Conservation (phyloP, 2,329 filamentous ascomycete species). For the Sclerotinia nivalis region DNA sequence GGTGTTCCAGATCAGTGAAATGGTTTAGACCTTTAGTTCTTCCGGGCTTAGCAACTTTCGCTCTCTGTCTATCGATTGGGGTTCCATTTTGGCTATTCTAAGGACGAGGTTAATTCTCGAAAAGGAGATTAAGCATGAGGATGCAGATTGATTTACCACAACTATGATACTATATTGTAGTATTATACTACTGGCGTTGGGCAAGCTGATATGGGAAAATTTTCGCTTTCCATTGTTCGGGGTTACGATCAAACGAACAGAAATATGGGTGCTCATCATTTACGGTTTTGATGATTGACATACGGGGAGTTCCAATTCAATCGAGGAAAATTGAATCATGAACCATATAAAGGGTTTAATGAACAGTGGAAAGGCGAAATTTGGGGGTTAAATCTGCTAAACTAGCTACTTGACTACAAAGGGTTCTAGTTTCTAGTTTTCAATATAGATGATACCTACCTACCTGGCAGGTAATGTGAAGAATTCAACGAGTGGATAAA, state of each 20-base stretch:
- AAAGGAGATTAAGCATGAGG: slow-evolving; percentile 22
- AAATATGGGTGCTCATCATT: not conserved
- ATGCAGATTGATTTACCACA: not conserved
- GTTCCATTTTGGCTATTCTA: not conserved
- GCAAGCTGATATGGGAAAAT: too few relatives aligned
- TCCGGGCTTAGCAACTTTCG: not conserved
- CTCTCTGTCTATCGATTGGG: not conserved
- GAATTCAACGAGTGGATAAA: not conserved
- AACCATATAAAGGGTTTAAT: not conserved
- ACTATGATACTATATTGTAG: slow-evolving; percentile 35
- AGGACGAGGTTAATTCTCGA: not conserved
- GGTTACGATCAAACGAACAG: not conserved
- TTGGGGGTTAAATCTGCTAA: not conserved
- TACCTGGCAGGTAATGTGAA: not conserved
- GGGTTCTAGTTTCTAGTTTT: not conserved
- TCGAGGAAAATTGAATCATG: not conserved
- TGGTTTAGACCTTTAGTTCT: not conserved
- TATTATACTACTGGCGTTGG: slow-evolving; percentile 12
- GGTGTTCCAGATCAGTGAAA: not conserved
- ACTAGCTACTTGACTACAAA: not conserved
- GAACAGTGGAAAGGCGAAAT: not conserved
- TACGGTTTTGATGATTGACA: not conserved
- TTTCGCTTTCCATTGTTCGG: not conserved
- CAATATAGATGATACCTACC: not conserved
- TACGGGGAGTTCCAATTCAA: not conserved